Evolutionary conservation across 2,329 filamentous ascomycete species (phyloP).

Genomic region (Fusarium secorum): DNA sequence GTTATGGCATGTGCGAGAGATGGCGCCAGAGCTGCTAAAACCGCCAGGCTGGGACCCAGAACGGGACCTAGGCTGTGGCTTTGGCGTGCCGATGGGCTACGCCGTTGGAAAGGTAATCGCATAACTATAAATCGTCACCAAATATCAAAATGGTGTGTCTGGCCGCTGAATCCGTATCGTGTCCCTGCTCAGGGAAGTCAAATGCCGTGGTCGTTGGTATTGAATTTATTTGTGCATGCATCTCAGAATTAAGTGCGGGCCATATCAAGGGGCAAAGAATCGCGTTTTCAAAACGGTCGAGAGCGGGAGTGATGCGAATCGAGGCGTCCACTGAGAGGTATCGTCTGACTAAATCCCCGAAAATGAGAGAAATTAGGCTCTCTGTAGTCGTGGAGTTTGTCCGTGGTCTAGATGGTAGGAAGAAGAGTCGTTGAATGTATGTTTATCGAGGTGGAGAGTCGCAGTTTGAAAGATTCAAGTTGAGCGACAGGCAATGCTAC

Average conservation of each 20-base stretch:
- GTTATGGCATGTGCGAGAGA: constrained; percentile 59
- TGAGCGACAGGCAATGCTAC: constrained; percentile 28
- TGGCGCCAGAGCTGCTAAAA: constrained; percentile 52
- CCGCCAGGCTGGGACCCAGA: constrained; percentile 46
- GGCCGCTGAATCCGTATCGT: not conserved
- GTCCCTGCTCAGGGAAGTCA: constrained; percentile 9
- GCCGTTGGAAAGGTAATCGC: constrained; percentile 56
- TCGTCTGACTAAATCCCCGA: not conserved
- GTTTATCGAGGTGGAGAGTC: constrained; percentile 21
- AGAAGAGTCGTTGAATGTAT: constrained; percentile 1
- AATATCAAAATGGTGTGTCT: constrained; percentile 17
- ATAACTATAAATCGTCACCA: constrained; percentile 50
- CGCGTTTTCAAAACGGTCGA: constrained; percentile 24
- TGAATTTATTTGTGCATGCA: constrained; percentile 36
- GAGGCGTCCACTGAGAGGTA: not conserved
- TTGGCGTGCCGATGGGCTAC: constrained; percentile 51
- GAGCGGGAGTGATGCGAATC: constrained; percentile 5
- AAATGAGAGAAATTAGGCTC: not conserved
- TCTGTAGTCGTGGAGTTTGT: constrained; percentile 1
- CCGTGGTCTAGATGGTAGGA: constrained; percentile 11
- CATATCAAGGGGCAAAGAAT: constrained; percentile 40
- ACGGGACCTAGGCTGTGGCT: constrained; percentile 41
- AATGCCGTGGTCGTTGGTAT: constrained; percentile 21
- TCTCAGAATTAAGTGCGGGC: constrained; percentile 42
- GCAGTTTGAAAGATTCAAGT: constrained; percentile 35